Conservation (phyloP, 192 early-diverging fungal genomes). For the Coemansia sp. region DNA sequence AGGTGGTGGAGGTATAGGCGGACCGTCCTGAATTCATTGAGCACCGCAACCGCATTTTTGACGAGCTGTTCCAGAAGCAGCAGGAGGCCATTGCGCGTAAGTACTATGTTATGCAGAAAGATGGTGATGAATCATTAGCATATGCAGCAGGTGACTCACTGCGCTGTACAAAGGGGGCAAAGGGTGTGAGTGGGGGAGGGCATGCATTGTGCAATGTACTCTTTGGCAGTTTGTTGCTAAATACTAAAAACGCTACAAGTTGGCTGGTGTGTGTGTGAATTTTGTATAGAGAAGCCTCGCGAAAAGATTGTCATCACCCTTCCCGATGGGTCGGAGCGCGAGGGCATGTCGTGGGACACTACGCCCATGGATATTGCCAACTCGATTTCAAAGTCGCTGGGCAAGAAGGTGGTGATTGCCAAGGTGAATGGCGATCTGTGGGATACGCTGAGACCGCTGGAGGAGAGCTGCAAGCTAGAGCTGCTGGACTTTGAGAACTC, state of each 20-base stretch:
- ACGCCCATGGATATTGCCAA: constrained; percentile 89
- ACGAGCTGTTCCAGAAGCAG: constrained; percentile 47
- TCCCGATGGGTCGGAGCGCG: constrained; percentile 76
- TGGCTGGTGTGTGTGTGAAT: too few species aligned
- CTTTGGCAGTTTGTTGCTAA: too few species aligned
- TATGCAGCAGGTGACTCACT: not conserved
- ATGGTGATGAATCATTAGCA: constrained; percentile 18
- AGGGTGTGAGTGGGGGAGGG: too few species aligned
- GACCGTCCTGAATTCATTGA: constrained; percentile 48
- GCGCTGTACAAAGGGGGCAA: too few species aligned
- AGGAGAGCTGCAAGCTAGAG: constrained; percentile 73
- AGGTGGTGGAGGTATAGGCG: constrained; percentile 7
- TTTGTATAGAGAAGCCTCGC: constrained; percentile 61
- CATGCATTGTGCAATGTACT: too few species aligned
- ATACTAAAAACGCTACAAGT: too few species aligned
- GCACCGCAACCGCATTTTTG: constrained; percentile 51
- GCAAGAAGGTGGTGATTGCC: constrained; percentile 87
- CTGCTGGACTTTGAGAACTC: constrained; percentile 91
- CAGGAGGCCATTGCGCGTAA: constrained; percentile 44
- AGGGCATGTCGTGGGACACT: constrained; percentile 90
- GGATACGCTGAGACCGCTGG: constrained; percentile 86
- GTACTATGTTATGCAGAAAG: not conserved
- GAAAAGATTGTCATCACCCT: constrained; percentile 78
- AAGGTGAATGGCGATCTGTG: constrained; percentile 89
- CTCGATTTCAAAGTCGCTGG: constrained; percentile 81